Evolutionary conservation across 2,329 filamentous ascomycete species (phyloP).

Genomic region (Paraphaeosphaeria sporulosa): DNA sequence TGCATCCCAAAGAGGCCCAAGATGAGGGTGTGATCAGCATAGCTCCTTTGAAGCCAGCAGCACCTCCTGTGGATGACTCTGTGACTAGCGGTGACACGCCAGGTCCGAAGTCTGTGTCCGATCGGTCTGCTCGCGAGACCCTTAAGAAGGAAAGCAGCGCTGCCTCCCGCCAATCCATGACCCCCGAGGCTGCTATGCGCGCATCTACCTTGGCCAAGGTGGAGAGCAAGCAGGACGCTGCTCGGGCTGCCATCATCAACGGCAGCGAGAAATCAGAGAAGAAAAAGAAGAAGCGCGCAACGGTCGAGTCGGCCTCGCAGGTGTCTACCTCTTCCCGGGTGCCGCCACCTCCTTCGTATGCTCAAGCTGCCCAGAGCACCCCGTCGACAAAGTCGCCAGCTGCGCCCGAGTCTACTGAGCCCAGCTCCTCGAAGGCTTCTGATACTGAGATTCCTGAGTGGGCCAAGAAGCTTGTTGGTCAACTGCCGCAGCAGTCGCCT

Average conservation of each 20-base stretch:
- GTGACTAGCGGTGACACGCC: slow-evolving; percentile 50
- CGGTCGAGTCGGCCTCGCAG: slow-evolving; percentile 58
- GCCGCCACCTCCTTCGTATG: slow-evolving; percentile 48
- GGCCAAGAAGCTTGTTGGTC: slow-evolving; percentile 44
- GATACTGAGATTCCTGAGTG: slow-evolving; percentile 45
- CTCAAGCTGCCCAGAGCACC: slow-evolving; percentile 49
- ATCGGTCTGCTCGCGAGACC: slow-evolving; percentile 46
- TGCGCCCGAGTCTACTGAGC: slow-evolving; percentile 21
- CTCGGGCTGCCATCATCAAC: slow-evolving; percentile 51
- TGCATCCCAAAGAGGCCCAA: slow-evolving; percentile 78
- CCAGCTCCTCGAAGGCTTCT: slow-evolving; percentile 26
- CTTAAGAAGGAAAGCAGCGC: slow-evolving; percentile 47
- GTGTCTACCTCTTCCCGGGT: slow-evolving; percentile 33
- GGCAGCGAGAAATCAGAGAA: slow-evolving; percentile 52
- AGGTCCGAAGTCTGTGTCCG: slow-evolving; percentile 43
- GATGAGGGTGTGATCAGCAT: slow-evolving; percentile 77
- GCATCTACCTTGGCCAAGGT: slow-evolving; percentile 52
- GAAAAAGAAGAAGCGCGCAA: slow-evolving; percentile 73
- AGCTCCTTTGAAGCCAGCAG: slow-evolving; percentile 64
- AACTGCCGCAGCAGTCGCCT: slow-evolving; percentile 20
- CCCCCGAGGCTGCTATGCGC: slow-evolving; percentile 49
- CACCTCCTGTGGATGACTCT: slow-evolving; percentile 40
- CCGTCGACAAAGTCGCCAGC: slow-evolving; percentile 42
- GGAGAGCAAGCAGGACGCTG: slow-evolving; percentile 52
- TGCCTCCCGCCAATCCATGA: slow-evolving; percentile 43